Percentiles rank a stretch among this genome's conserved stretches.
phyloP scores from a whole-genome alignment of 2,329 filamentous ascomycete genomes.

The Lizonia empirigonia region DNA sequence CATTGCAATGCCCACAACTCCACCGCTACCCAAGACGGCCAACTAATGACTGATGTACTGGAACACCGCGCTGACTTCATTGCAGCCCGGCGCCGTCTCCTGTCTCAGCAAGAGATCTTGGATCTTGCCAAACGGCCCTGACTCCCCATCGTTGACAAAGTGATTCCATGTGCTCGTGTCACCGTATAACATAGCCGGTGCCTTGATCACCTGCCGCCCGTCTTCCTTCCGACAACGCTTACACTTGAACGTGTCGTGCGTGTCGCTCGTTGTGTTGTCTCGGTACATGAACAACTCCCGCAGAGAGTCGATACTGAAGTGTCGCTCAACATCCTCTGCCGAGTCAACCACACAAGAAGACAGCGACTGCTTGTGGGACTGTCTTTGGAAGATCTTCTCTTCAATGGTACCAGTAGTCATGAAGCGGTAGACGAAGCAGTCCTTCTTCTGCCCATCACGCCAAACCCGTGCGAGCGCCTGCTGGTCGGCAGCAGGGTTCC shows the following conservation, averaged over 20 bases:
- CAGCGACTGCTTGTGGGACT: slow-evolving; percentile 96
- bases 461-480: slow-evolving; percentile 96
- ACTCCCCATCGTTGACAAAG: slow-evolving; percentile 76
- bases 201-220: slow-evolving; percentile 85
- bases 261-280: slow-evolving; percentile 83
- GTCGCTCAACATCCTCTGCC: slow-evolving; percentile 94
- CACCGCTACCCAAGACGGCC: not conserved
- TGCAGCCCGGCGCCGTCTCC: slow-evolving; percentile 68
- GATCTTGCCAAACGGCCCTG: slow-evolving; percentile 74
- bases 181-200: slow-evolving; percentile 92
- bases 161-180: slow-evolving; percentile 99
- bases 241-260: slow-evolving; percentile 98
- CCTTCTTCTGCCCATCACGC: slow-evolving; percentile 98
- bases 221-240: slow-evolving; percentile 85
- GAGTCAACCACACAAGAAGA: slow-evolving; percentile 97
- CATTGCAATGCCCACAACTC: not conserved
- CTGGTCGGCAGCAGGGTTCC: slow-evolving; percentile 97
- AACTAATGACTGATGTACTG: slow-evolving; percentile 88
- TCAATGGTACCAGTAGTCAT: slow-evolving; percentile 98
- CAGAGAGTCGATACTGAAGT: slow-evolving; percentile 90
- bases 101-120: slow-evolving; percentile 91
- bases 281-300: slow-evolving; percentile 95
- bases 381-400: slow-evolving; percentile 98
- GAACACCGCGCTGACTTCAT: slow-evolving; percentile 90
- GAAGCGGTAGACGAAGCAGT: slow-evolving; percentile 99